Evolutionary conservation across 2,329 filamentous ascomycete species (phyloP).

Genomic region (Penicillium sclerotiorum): DNA sequence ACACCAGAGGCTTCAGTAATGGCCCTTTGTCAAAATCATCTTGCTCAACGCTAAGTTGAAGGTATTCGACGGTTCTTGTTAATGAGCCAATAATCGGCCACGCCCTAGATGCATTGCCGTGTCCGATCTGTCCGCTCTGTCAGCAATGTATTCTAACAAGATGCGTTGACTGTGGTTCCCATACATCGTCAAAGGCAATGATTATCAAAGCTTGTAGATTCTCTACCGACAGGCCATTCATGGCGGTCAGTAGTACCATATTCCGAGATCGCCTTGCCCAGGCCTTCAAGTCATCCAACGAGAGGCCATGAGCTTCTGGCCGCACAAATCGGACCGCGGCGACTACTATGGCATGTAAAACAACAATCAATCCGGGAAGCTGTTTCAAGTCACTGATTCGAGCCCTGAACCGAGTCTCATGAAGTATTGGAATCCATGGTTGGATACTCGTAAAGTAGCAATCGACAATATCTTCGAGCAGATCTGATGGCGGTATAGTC

Average conservation of each 20-base stretch:
- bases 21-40: neutral
- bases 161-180: neutral
- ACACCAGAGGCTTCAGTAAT: neutral
- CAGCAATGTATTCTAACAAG: neutral
- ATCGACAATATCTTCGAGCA: conserved; percentile 12
- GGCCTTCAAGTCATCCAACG: neutral
- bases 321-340: conserved; percentile 18
- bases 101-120: neutral
- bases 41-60: neutral
- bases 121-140: neutral
- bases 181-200: conserved; percentile 43
- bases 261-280: conserved; percentile 11
- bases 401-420: conserved; percentile 13
- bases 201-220: conserved; percentile 33
- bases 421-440: conserved; percentile 21
- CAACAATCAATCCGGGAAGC: conserved; percentile 27
- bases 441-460: conserved; percentile 15
- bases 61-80: neutral
- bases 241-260: conserved; percentile 17
- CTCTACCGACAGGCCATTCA: conserved; percentile 27
- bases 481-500: neutral
- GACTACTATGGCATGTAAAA: conserved; percentile 43
- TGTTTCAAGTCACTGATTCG: conserved; percentile 24
- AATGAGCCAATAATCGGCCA: neutral
- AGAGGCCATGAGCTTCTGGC: neutral